A percentile compares a stretch with the other conserved stretches of the same genome.
Conservation (phyloP, 768 basidiomycete species). For the Rhizopogon salebrosus region DNA sequence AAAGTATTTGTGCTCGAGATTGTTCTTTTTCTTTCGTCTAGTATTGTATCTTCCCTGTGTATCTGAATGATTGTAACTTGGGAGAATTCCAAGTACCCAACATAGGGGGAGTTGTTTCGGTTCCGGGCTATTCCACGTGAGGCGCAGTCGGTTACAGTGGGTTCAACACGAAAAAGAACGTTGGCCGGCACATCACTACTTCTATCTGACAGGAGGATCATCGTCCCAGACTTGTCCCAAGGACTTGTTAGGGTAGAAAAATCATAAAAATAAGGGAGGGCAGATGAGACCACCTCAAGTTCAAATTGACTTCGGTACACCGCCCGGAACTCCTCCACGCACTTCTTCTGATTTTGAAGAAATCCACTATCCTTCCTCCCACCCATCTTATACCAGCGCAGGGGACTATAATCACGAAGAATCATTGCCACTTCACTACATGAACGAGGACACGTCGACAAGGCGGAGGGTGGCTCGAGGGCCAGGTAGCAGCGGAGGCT, state of each 20-base stretch:
- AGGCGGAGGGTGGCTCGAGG: conserved; percentile 40
- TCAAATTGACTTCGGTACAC: conserved; percentile 64
- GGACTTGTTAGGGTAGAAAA: conserved; percentile 9
- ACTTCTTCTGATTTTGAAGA: conserved; percentile 71
- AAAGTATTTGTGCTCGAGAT: conserved; percentile 12
- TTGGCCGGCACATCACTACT: not conserved
- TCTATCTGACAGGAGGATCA: not conserved
- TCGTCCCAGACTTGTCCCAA: conserved; percentile 1
- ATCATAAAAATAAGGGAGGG: conserved; percentile 13
- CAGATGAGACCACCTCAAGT: conserved; percentile 63
- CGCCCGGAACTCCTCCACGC: conserved; percentile 42
- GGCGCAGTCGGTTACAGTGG: not conserved
- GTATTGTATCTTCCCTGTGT: conserved; percentile 6
- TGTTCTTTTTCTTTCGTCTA: conserved; percentile 8
- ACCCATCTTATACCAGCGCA: conserved; percentile 21
- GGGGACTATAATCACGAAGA: conserved; percentile 27
- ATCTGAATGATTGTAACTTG: too few relatives aligned
- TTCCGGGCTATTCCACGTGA: not conserved
- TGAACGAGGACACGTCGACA: conserved; percentile 44
- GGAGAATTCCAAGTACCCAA: too few relatives aligned
- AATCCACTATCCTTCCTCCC: conserved; percentile 48
- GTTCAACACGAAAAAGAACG: too few relatives aligned
- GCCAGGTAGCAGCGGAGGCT: conserved; percentile 26
- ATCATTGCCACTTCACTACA: conserved; percentile 46
- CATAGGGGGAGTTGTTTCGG: not conserved